These are phyloP conservation scores for Tolypocladium nubicola DNA, from an alignment of 2,329 filamentous ascomycete species.

Conservation along the genomic window DNA sequence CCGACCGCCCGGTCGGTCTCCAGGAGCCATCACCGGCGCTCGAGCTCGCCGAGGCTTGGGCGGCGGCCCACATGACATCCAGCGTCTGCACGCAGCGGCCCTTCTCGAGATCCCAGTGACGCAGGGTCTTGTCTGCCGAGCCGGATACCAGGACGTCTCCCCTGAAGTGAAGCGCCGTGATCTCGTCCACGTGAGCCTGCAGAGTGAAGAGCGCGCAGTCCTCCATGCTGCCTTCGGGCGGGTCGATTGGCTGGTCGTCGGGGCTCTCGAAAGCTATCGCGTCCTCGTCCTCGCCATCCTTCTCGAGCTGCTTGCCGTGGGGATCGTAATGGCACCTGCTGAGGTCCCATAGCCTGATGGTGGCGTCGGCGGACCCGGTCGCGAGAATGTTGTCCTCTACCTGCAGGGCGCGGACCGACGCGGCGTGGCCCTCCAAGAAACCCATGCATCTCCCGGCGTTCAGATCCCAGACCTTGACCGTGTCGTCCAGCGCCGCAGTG, in stretches of 20 bases:
- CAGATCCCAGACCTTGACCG: constrained; percentile 91
- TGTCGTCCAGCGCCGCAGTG: constrained; percentile 84
- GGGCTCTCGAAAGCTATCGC: constrained; percentile 64
- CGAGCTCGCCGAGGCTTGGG: constrained; percentile 68
- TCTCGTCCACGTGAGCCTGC: constrained; percentile 83
- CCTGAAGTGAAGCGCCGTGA: constrained; percentile 86
- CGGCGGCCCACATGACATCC: constrained; percentile 95
- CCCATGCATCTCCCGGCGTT: constrained; percentile 90
- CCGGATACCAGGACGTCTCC: constrained; percentile 88
- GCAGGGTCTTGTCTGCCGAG: constrained; percentile 91
- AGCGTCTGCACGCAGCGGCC: constrained; percentile 96
- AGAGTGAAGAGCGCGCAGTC: constrained; percentile 86
- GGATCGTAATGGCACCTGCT: constrained; percentile 80
- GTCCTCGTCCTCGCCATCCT: constrained; percentile 51
- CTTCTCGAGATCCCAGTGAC: constrained; percentile 95
- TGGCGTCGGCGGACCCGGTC: constrained; percentile 90
- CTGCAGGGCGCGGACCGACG: constrained; percentile 84
- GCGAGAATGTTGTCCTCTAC: constrained; percentile 93
- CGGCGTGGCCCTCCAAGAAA: constrained; percentile 83
- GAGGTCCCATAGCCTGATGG: constrained; percentile 89
- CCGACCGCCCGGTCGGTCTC: constrained; percentile 58
- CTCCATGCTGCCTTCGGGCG: constrained; percentile 69
- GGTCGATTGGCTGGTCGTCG: constrained; percentile 57
- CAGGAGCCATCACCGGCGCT: constrained; percentile 53
- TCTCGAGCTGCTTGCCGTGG: constrained; percentile 48